Percentiles rank a stretch among this genome's conserved stretches.
Evolutionary conservation across 2,329 filamentous ascomycete species (phyloP).

Genomic region (Aspergillus sclerotialis): DNA sequence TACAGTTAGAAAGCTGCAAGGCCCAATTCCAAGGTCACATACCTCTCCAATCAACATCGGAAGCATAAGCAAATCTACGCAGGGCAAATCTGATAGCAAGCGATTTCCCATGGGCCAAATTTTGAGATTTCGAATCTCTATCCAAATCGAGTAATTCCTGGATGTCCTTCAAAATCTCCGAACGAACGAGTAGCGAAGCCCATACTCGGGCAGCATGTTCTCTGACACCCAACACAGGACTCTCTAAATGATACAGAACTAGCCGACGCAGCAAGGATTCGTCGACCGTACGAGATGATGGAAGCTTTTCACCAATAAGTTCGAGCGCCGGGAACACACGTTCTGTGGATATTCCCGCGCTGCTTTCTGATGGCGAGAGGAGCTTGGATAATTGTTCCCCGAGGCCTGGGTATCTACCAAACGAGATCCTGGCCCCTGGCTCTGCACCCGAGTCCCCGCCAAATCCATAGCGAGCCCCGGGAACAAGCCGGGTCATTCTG

Average conservation of each 20-base stretch:
- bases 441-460: constrained; percentile 38
- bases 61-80: constrained; percentile 25
- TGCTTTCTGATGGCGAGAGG: constrained; percentile 18
- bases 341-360: constrained; percentile 29
- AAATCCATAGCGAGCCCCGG: constrained; percentile 43
- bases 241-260: constrained; percentile 33
- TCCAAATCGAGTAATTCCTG: constrained; percentile 16
- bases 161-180: constrained; percentile 25
- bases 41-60: constrained; percentile 29
- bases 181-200: constrained; percentile 28
- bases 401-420: constrained; percentile 34
- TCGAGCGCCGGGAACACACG: constrained; percentile 41
- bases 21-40: constrained; percentile 3
- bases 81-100: constrained; percentile 34
- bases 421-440: constrained; percentile 31
- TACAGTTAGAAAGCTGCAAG: constrained; percentile 5
- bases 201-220: constrained; percentile 41
- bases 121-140: constrained; percentile 18
- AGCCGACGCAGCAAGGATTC: constrained; percentile 25
- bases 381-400: constrained; percentile 30
- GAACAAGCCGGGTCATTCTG: constrained; percentile 44
- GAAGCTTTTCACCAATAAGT: constrained; percentile 38
- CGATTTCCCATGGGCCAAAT: constrained; percentile 34
- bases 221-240: constrained; percentile 39
- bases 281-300: constrained; percentile 24